Percentiles rank a stretch among this genome's conserved stretches.
phyloP scores from a whole-genome alignment of 768 basidiomycete species.

The Coprinopsis cinerea region DNA sequence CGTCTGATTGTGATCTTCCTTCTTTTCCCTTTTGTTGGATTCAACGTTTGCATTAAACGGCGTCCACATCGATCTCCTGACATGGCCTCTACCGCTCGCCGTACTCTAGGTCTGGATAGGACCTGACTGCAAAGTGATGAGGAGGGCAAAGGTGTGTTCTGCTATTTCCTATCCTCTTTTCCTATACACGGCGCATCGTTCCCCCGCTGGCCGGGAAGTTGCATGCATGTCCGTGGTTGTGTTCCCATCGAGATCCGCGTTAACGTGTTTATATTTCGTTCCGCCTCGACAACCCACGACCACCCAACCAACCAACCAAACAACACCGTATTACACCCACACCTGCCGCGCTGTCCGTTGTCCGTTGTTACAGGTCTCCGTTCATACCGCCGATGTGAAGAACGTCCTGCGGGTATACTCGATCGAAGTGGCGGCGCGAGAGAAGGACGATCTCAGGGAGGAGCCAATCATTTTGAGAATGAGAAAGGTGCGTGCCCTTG shows the following conservation, averaged over 20 bases:
- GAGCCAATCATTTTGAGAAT: constrained; percentile 77
- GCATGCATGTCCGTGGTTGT: too few species aligned
- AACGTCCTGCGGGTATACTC: constrained; percentile 68
- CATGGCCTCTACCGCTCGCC: neutral
- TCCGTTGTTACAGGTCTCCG: constrained; percentile 63
- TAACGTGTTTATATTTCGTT: constrained; percentile 13
- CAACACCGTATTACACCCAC: too few species aligned
- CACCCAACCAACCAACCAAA: too few species aligned
- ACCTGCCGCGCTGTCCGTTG: too few species aligned
- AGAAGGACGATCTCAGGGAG: constrained; percentile 81
- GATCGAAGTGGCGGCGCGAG: constrained; percentile 82
- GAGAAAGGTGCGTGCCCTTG: constrained; percentile 56
- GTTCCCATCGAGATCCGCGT: constrained; percentile 21
- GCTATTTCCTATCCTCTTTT: too few species aligned
- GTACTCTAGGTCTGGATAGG: constrained; percentile 66
- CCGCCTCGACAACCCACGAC: too few species aligned
- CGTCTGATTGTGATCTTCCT: neutral
- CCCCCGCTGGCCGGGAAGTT: too few species aligned
- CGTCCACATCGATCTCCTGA: too few species aligned
- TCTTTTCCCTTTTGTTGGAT: neutral
- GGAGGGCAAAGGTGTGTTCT: constrained; percentile 74
- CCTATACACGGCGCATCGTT: too few species aligned
- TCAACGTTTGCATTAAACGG: neutral
- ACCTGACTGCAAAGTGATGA: constrained; percentile 78
- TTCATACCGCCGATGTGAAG: constrained; percentile 88